These are phyloP conservation scores for Yamadazyma jaroonii DNA, from an alignment of 1,139 yeast genomes.

Conservation along the genomic window DNA sequence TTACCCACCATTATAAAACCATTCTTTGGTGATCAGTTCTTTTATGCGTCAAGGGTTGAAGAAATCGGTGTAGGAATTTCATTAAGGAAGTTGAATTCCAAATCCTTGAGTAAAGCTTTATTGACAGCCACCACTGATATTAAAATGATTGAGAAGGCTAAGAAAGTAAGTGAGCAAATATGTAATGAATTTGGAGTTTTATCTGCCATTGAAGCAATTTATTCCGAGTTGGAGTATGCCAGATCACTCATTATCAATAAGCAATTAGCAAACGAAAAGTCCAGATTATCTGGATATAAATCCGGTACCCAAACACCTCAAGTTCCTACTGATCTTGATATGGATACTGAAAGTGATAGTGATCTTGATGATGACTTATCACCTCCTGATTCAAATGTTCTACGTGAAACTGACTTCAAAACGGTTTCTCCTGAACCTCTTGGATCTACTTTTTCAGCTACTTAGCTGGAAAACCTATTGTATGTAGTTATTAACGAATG, in stretches of 20 bases:
- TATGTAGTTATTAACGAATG: too few relatives aligned
- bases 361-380: slow-evolving; percentile 8
- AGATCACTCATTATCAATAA: slow-evolving; percentile 34
- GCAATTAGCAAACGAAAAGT: slow-evolving; percentile 14
- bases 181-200: slow-evolving; percentile 74
- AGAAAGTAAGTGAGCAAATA: slow-evolving; percentile 57
- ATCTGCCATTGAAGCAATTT: slow-evolving; percentile 72
- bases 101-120: slow-evolving; percentile 63
- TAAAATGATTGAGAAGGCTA: slow-evolving; percentile 66
- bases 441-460: too few relatives aligned
- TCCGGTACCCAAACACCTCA: slow-evolving; percentile 9
- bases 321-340: neutral
- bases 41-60: slow-evolving; percentile 82
- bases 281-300: slow-evolving; percentile 7
- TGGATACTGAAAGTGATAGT: slow-evolving; percentile 6
- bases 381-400: slow-evolving; percentile 8
- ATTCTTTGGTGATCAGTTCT: slow-evolving; percentile 94
- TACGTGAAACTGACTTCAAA: neutral
- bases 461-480: too few relatives aligned
- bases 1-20: slow-evolving; percentile 90
- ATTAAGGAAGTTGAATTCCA: slow-evolving; percentile 63
- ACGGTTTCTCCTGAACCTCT: too few relatives aligned
- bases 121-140: slow-evolving; percentile 64
- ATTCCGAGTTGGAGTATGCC: slow-evolving; percentile 79
- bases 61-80: slow-evolving; percentile 87